Evolutionary conservation across 2,329 filamentous ascomycete genomes (phyloP), one percentile per base, ranked within the genome.

Genomic region (Apiospora kogelbergensis): DNA sequence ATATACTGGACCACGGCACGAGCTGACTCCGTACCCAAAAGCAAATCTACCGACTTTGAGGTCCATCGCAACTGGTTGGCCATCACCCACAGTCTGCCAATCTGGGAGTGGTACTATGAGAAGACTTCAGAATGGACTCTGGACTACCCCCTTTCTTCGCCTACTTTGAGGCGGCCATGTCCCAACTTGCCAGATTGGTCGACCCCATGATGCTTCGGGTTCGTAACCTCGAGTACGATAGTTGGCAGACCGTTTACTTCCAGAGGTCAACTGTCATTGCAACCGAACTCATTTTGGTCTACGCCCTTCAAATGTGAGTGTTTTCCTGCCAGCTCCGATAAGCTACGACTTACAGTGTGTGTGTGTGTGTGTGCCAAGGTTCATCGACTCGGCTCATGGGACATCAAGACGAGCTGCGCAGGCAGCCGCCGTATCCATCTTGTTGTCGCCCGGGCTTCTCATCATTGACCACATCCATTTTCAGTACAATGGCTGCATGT

Each of bases 81-180:
- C 72, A 94, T 98, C 74, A 98, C 96, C 5, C 87, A 97, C 81
- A 97, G 93, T 71, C 86, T 98, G 24, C 93, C 95, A 3, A 82
- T 95, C 66, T 90, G 92, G 80, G 86, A 97, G 74, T 99, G 96
- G 96, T 99, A 99, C 82, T 95, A 91, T 78, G 96, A 99, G 85
- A 92, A 95, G 83, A 97, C 95, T 1, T 99, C 96, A 70, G 94
- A 98, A 93, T 99, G 96, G 96, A 99, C 96, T 0, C 91, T 99
- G 77, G 96, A 99, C 83, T 99, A 99, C 79, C 96, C 96, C 96
- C 96, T 9, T 98, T 98, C 83, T 99, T 99, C 78, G 96, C 96
- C 74, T 95, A 93, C 79, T 98, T 98, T 82, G 96, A 99, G 85
- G 98, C 94, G 94, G 79, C 90, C 60, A 86, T 99, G 75, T 96